phyloP scores from a whole-genome alignment of 805 yeast genomes.

The Hanseniaspora thailandica region DNA sequence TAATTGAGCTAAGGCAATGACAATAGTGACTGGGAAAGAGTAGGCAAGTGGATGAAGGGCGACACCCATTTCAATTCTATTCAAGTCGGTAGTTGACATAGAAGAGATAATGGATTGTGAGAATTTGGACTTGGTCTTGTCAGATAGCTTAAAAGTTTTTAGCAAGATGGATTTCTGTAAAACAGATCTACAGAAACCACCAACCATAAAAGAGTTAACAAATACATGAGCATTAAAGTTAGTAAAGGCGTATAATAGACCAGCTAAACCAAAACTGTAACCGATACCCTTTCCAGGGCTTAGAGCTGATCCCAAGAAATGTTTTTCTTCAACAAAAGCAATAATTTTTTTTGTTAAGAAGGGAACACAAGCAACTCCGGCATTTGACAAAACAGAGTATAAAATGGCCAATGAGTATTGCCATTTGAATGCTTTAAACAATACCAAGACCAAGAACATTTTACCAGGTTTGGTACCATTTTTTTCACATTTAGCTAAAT shows the following conservation, averaged over 20 bases:
- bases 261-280: conserved; percentile 44
- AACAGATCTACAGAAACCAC: conserved; percentile 55
- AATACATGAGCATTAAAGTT: conserved; percentile 40
- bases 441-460: conserved; percentile 30
- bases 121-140: conserved; percentile 41
- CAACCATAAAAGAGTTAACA: conserved; percentile 42
- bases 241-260: conserved; percentile 34
- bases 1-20: conserved; percentile 46
- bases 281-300: conserved; percentile 48
- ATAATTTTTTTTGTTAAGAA: conserved; percentile 44
- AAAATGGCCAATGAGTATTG: conserved; percentile 34
- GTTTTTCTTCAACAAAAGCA: conserved; percentile 38
- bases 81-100: conserved; percentile 62
- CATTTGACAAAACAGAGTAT: conserved; percentile 37
- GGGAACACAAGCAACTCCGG: conserved; percentile 41
- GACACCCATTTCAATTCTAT: conserved; percentile 58
- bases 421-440: conserved; percentile 40
- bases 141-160: conserved; percentile 49
- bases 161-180: conserved; percentile 53
- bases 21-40: conserved; percentile 42
- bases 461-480: conserved; percentile 19
- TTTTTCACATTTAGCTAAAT: conserved; percentile 24
- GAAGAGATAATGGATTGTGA: conserved; percentile 58
- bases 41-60: conserved; percentile 47
- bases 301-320: conserved; percentile 27